Percentiles rank a stretch among this genome's conserved stretches.
These are phyloP conservation scores for Elymus sibiricus DNA, from an alignment of 176 grass and related monocot genomes.

Conservation along the genomic window DNA sequence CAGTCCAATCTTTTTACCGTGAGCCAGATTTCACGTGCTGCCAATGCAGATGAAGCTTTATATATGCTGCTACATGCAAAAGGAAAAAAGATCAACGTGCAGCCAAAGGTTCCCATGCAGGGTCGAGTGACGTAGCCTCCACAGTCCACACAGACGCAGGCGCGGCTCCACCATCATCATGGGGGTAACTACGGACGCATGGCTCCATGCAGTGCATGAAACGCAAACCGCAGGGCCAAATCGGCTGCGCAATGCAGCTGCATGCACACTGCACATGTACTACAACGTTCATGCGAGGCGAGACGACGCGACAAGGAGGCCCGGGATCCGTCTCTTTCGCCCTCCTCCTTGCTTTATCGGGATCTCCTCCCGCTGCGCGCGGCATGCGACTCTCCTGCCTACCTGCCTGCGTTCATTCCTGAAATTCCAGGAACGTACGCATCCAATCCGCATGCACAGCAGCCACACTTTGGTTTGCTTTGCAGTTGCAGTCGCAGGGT, in stretches of 20 bases:
- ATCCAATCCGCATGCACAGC: not conserved
- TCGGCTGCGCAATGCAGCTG: not conserved
- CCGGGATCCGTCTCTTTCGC: not conserved
- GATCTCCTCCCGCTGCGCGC: not conserved
- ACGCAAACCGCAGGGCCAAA: not conserved
- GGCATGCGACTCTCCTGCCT: not conserved
- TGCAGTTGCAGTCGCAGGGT: not conserved
- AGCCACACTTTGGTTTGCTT: not conserved
- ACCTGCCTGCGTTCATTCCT: not conserved
- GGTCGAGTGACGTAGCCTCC: no score
- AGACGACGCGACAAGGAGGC: not conserved
- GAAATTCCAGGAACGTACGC: not conserved
- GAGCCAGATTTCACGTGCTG: not conserved
- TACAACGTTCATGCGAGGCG: not conserved
- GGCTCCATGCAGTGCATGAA: not conserved
- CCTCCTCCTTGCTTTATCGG: not conserved
- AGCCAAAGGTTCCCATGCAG: no score
- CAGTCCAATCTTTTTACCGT: not conserved
- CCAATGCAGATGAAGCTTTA: not conserved
- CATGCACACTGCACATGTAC: no score
- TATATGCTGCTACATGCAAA: not conserved
- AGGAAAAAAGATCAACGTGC: not conserved
- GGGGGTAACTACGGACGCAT: not conserved
- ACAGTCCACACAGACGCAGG: not conserved
- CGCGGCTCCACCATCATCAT: not conserved